Evolutionary conservation across 202 grass and related monocot genomes (phyloP).

Genomic region (Schoenoplectus triqueter): DNA sequence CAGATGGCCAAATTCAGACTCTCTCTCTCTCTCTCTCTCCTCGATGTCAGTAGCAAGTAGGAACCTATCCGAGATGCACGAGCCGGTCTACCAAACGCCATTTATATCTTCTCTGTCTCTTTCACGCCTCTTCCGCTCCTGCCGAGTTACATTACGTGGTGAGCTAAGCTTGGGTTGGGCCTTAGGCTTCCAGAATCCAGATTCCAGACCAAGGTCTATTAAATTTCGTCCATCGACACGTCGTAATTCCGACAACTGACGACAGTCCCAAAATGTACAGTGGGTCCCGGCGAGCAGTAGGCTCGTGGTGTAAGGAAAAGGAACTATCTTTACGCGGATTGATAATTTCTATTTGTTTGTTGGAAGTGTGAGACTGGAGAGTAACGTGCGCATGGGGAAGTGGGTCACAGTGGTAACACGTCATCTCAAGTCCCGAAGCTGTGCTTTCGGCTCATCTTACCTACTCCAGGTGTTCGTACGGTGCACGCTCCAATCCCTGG

Average conservation of each 20-base stretch:
- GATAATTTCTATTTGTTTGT: neutral
- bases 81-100: slow-evolving; percentile 29
- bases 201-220: neutral
- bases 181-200: neutral
- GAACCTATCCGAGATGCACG: slow-evolving; percentile 26
- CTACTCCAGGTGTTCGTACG: slow-evolving; percentile 12
- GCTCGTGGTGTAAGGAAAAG: neutral
- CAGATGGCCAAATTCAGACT: slow-evolving; percentile 9
- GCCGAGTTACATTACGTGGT: neutral
- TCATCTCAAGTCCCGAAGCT: slow-evolving; percentile 40
- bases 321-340: neutral
- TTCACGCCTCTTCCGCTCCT: slow-evolving; percentile 9
- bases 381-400: slow-evolving; percentile 48
- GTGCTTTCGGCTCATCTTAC: slow-evolving; percentile 32
- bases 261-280: neutral
- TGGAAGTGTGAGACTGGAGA: slow-evolving; percentile 3
- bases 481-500: neutral
- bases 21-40: slow-evolving; percentile 14
- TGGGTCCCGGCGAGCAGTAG: neutral
- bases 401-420: slow-evolving; percentile 42
- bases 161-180: neutral
- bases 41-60: neutral
- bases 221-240: neutral
- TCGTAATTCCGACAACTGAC: neutral
- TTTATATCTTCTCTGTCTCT: slow-evolving; percentile 26